Conservation (phyloP, 208 protist genomes). For the Kentomonas sorsogonicus region DNA sequence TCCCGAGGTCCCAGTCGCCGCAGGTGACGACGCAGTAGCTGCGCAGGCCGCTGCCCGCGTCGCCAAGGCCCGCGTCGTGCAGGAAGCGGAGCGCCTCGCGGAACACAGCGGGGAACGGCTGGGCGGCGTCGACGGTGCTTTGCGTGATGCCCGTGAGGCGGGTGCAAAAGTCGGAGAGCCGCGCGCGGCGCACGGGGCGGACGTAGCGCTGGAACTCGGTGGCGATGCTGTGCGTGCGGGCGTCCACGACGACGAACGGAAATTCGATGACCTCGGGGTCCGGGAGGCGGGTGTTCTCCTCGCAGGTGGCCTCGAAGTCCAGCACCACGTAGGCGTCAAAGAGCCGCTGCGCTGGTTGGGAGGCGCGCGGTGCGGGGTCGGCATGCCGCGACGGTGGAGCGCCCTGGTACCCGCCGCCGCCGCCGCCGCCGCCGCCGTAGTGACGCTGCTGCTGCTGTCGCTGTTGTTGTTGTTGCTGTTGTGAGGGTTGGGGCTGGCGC, state of each 20-base stretch:
- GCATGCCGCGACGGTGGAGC: too few species aligned
- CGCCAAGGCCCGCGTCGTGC: slow-evolving; percentile 29
- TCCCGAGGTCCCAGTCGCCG: slow-evolving; percentile 92
- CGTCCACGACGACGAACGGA: slow-evolving; percentile 78
- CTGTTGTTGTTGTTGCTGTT: too few species aligned
- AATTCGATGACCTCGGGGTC: slow-evolving; percentile 87
- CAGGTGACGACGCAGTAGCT: slow-evolving; percentile 90
- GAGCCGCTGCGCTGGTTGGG: too few species aligned
- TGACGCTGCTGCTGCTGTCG: too few species aligned
- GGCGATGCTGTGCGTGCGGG: slow-evolving; percentile 24
- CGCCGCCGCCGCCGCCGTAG: too few species aligned
- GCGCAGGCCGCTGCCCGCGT: slow-evolving; percentile 28
- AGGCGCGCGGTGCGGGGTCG: too few species aligned
- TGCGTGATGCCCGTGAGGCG: slow-evolving; percentile 86
- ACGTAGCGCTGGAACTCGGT: slow-evolving; percentile 89
- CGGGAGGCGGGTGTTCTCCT: slow-evolving; percentile 24
- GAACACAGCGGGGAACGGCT: slow-evolving; percentile 63
- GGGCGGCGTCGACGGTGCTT: slow-evolving; percentile 35
- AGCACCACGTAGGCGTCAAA: slow-evolving; percentile 81
- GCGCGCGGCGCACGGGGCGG: slow-evolving; percentile 41
- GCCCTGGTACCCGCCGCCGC: neutral
- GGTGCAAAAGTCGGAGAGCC: slow-evolving; percentile 80
- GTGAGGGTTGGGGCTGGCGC: too few species aligned
- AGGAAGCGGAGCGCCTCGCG: slow-evolving; percentile 59
- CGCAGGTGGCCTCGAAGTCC: slow-evolving; percentile 95